phyloP scores from a whole-genome alignment of 1,284 basidiomycete species.

The Rhodotorula glutinis region DNA sequence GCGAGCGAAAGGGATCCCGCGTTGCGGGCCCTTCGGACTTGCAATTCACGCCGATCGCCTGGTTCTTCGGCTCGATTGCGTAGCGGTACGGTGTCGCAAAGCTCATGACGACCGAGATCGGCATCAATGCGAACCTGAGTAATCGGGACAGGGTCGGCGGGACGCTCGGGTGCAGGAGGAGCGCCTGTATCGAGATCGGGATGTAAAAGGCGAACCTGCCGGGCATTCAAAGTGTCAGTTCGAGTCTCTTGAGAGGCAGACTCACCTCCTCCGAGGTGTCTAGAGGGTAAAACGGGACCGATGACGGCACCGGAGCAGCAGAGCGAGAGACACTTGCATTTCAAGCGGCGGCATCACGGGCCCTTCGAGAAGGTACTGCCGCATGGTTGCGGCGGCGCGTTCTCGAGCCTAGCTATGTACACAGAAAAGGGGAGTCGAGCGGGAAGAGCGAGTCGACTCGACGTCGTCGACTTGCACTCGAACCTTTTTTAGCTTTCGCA shows the following conservation, averaged over 20 bases:
- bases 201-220: conserved; percentile 28
- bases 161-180: conserved; percentile 34
- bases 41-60: conserved; percentile 29
- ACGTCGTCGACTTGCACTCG: too few relatives aligned
- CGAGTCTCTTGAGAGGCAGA: neutral
- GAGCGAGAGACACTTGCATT: conserved; percentile 3
- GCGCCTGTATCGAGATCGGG: conserved; percentile 29
- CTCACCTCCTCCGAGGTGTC: neutral
- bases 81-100: conserved; percentile 14
- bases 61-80: conserved; percentile 22
- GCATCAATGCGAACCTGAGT: conserved; percentile 16
- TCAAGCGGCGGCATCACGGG: conserved; percentile 11
- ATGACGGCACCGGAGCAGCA: neutral
- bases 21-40: neutral
- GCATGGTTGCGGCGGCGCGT: neutral
- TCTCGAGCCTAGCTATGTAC: neutral
- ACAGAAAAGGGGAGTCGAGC: neutral
- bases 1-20: neutral
- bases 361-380: conserved; percentile 18
- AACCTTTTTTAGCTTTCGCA: too few relatives aligned
- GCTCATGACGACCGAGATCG: conserved; percentile 17
- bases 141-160: conserved; percentile 10
- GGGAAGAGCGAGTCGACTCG: too few relatives aligned
- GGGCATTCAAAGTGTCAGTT: neutral
- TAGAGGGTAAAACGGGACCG: neutral